phyloP scores from a whole-genome alignment of 306 rosid genomes.

The Inga oerstediana region DNA sequence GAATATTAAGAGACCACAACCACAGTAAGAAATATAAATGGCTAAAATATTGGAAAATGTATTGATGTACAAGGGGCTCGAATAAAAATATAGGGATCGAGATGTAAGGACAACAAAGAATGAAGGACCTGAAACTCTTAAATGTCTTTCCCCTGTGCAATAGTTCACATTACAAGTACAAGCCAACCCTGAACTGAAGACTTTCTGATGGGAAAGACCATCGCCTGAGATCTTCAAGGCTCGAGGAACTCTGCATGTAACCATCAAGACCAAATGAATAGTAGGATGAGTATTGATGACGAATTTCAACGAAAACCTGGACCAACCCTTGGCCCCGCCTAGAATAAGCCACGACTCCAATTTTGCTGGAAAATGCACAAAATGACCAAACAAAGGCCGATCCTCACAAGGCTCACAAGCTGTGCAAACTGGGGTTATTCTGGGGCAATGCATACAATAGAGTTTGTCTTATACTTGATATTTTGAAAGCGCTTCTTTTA shows the following conservation, averaged over 20 bases:
- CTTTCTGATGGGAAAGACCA: constrained; percentile 45
- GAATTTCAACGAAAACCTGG: constrained; percentile 39
- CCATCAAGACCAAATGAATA: constrained; percentile 49
- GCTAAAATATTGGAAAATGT: constrained; percentile 40
- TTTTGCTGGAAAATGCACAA: constrained; percentile 46
- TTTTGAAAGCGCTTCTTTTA: constrained; percentile 82
- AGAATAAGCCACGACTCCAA: constrained; percentile 39
- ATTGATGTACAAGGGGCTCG: constrained; percentile 42
- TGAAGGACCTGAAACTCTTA: constrained; percentile 53
- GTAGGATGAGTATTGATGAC: constrained; percentile 35
- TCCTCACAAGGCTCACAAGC: constrained; percentile 49
- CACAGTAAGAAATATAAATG: constrained; percentile 30
- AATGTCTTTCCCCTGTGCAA: constrained; percentile 76
- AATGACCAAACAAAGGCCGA: constrained; percentile 42
- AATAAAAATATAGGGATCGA: constrained; percentile 43
- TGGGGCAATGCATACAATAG: constrained; percentile 17
- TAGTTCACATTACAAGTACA: constrained; percentile 25
- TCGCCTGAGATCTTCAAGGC: constrained; percentile 41
- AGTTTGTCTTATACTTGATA: constrained; percentile 66
- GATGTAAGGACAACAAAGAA: constrained; percentile 56
- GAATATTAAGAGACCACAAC: constrained; percentile 13
- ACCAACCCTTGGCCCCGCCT: constrained; percentile 40
- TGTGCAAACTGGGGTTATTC: constrained; percentile 21
- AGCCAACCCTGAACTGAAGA: constrained; percentile 39
- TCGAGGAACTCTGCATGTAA: constrained; percentile 41